Conservation (phyloP, 345 rosid genomes). For the Eucalyptus grandis region DNA sequence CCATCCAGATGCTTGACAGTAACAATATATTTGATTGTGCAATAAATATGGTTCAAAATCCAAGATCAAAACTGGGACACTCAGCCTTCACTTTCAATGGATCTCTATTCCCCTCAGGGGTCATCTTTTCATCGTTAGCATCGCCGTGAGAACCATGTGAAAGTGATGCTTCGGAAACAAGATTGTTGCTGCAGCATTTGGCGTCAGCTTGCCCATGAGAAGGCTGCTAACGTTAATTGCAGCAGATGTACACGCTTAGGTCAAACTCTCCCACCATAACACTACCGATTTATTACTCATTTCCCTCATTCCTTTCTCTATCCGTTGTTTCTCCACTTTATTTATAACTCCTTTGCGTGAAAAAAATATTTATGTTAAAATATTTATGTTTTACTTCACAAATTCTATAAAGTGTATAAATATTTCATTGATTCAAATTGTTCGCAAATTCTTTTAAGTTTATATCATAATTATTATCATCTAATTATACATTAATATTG, state of each 20-base stretch:
- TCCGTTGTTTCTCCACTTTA: not conserved
- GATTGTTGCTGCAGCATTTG: not conserved
- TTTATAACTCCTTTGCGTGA: not conserved
- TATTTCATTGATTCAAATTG: not conserved
- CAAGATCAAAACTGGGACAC: conserved; percentile 48
- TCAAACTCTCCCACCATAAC: too few species aligned
- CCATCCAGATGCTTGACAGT: not conserved
- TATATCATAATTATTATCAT: not conserved
- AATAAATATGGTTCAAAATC: conserved; percentile 14
- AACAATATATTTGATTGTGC: not conserved
- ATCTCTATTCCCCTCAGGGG: not conserved
- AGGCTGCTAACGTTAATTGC: not conserved
- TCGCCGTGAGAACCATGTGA: not conserved
- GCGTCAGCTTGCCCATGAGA: not conserved
- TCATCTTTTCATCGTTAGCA: not conserved
- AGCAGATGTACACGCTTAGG: not conserved
- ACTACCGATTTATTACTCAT: not conserved
- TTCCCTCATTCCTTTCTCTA: not conserved
- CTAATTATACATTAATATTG: not conserved
- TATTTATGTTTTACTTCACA: not conserved
- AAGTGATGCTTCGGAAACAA: not conserved
- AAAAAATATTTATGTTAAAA: not conserved
- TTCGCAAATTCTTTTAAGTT: not conserved
- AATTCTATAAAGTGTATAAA: not conserved
- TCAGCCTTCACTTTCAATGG: not conserved